phyloP scores from a whole-genome alignment of 1,139 yeast species.

The Blastobotrys buckinghamii region DNA sequence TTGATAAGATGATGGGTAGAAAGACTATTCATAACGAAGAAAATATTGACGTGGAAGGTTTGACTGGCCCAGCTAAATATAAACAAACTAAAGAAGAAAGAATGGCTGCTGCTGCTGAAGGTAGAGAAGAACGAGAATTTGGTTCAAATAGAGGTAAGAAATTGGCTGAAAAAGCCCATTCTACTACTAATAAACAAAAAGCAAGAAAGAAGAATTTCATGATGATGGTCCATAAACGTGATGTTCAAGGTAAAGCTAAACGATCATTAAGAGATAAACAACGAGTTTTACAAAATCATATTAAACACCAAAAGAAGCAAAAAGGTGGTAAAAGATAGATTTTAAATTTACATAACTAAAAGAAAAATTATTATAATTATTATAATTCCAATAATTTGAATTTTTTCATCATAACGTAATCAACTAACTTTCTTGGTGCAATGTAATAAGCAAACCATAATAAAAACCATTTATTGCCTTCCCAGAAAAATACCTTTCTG shows the following conservation, averaged over 20 bases:
- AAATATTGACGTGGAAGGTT: slow-evolving; percentile 66
- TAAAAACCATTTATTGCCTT: slow-evolving; percentile 47
- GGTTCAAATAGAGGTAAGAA: slow-evolving; percentile 85
- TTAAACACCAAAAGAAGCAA: slow-evolving; percentile 83
- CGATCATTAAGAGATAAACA: slow-evolving; percentile 88
- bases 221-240: slow-evolving; percentile 94
- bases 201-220: slow-evolving; percentile 97
- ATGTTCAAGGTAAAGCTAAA: slow-evolving; percentile 91
- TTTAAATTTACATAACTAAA: too few relatives aligned
- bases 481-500: slow-evolving; percentile 42
- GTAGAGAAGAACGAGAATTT: slow-evolving; percentile 87
- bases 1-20: slow-evolving; percentile 64
- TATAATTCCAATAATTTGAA: slow-evolving; percentile 38
- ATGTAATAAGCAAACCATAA: slow-evolving; percentile 36
- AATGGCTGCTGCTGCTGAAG: slow-evolving; percentile 79
- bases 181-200: slow-evolving; percentile 94
- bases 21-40: slow-evolving; percentile 56
- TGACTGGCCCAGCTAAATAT: slow-evolving; percentile 80
- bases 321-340: slow-evolving; percentile 3
- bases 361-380: background rate
- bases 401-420: slow-evolving; percentile 40
- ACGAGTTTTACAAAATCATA: slow-evolving; percentile 76
- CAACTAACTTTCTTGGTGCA: slow-evolving; percentile 48
- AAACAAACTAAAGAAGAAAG: slow-evolving; percentile 88
- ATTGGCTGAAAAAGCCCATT: slow-evolving; percentile 55